Base-by-base conservation (phyloP, 495 filamentous ascomycete species). In the Thozetella sp. region DNA sequence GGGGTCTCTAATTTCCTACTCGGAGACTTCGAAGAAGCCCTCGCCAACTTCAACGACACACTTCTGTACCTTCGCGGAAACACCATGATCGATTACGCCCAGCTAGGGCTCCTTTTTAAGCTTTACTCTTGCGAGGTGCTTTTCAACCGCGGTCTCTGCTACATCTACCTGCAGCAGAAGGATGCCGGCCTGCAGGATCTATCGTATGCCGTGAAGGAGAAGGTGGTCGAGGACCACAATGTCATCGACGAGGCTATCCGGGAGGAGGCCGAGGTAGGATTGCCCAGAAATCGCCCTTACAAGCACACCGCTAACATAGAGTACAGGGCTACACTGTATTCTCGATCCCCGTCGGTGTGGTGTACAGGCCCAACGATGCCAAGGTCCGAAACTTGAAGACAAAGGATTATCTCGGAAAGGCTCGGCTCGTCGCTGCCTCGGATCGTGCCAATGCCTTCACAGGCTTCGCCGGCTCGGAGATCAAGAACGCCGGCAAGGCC, bases 11-110 rank as follows among this genome's bases (percentile, higher is more conserved):
- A 98, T 74, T 99, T 99, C 78, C 78, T 99, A 53, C 82, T 97
- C 30, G 93, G 93, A 56, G 96, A 99, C 72, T 99, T 97, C 70
- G 93, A 97, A 67, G 96, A 98, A 74, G 95, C 95, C 52, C 78
- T 98, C 60, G 93, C 93, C 54, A 98, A 99, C 77, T 99, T 99
- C 85, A 99, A 99, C 76, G 95, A 99, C 64, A 97, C 96, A 3
- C 79, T 99, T 56, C 79, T 97, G 26, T 98, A 97, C 73, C 87
- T 99, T 55, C 87, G 95, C 65, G 95, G 95, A 50, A 98, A 99
- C 73, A 93, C 92, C 45, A 90, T 90, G 69, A 99, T 99, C 78
- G 93, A 99, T 76, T 99, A 99, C 71, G 93, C 97, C 62, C 95
- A 99, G 73, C 81, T 99, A 48, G 95, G 95, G 13, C 83, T 99